Conservation (phyloP, 2,329 filamentous ascomycete genomes). For the Nemania sp. region DNA sequence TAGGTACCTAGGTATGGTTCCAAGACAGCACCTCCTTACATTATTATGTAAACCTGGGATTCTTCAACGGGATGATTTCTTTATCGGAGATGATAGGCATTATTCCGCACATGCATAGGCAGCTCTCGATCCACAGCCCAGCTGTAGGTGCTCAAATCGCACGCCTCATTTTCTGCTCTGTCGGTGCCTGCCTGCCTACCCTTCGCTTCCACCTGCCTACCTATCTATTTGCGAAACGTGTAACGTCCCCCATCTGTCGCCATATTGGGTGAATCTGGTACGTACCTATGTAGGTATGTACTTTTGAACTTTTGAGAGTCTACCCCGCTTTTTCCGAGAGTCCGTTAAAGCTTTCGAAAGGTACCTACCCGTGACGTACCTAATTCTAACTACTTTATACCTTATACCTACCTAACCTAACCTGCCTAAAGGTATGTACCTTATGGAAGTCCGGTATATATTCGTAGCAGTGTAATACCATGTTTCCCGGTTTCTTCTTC, state of each 20-base stretch:
- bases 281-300: too few relatives aligned
- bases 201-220: background rate
- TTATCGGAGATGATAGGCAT: background rate
- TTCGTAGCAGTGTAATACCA: background rate
- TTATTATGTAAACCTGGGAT: too few relatives aligned
- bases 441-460: background rate
- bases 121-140: background rate
- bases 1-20: too few relatives aligned
- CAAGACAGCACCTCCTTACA: too few relatives aligned
- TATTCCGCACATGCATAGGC: background rate
- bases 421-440: too few relatives aligned
- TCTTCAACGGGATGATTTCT: background rate
- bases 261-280: background rate
- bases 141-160: background rate
- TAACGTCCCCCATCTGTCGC: background rate
- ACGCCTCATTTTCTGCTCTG: background rate
- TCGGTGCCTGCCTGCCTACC: background rate
- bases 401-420: too few relatives aligned
- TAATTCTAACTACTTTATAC: too few relatives aligned
- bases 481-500: background rate
- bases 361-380: too few relatives aligned
- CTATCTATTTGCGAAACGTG: background rate
- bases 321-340: constrained; percentile 27
- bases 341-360: background rate
- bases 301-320: background rate